Evolutionary conservation across 2,329 filamentous ascomycete genomes (phyloP).

Genomic region (Paramyrothecium roridum): DNA sequence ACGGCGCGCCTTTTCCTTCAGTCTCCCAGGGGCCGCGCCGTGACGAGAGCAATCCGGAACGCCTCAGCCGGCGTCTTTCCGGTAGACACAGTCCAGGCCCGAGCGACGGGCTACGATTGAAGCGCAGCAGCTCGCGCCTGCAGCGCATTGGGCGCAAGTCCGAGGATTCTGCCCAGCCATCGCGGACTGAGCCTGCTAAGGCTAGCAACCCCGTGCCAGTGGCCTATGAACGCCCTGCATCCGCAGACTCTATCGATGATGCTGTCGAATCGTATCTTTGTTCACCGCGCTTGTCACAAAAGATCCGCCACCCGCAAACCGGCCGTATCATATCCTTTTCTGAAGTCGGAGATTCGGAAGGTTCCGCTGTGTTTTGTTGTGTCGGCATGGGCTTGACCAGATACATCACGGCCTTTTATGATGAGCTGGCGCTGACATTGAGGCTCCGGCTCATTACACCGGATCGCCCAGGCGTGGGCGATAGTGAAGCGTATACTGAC

Average conservation of each 20-base stretch:
- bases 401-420: constrained; percentile 96
- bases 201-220: constrained; percentile 32
- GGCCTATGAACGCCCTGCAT: constrained; percentile 70
- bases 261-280: constrained; percentile 83
- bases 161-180: constrained; percentile 29
- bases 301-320: constrained; percentile 79
- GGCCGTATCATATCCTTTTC: constrained; percentile 92
- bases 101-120: constrained; percentile 39
- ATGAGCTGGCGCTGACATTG: constrained; percentile 85
- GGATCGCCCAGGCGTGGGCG: constrained; percentile 89
- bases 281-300: constrained; percentile 82
- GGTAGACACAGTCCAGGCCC: constrained; percentile 47
- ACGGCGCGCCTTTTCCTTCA: constrained; percentile 68
- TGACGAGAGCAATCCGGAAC: constrained; percentile 47
- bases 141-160: constrained; percentile 50
- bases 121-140: constrained; percentile 55
- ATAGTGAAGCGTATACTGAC: constrained; percentile 81
- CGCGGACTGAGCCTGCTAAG: constrained; percentile 21
- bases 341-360: constrained; percentile 89
- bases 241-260: constrained; percentile 83
- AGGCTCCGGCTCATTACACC: constrained; percentile 89
- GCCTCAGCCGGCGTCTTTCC: constrained; percentile 40
- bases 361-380: constrained; percentile 91
- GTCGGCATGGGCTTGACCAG: constrained; percentile 96
- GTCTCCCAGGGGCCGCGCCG: constrained; percentile 59